These are phyloP conservation scores for Boletus tylopilopsis DNA, from an alignment of 768 basidiomycete genomes.

Conservation along the genomic window DNA sequence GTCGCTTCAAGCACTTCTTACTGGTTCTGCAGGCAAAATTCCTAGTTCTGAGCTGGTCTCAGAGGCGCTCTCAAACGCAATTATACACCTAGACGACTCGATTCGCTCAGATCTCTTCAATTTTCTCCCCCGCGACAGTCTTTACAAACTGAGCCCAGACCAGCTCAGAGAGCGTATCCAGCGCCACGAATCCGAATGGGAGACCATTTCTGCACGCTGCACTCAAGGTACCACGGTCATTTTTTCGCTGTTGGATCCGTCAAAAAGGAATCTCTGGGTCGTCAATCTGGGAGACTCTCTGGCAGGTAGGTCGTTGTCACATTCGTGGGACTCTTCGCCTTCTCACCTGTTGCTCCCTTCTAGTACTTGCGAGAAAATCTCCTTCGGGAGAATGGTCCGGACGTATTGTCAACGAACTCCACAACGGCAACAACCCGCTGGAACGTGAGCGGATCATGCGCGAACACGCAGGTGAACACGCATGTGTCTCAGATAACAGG, in stretches of 20 bases:
- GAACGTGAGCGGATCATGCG: slow-evolving; percentile 27
- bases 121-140: slow-evolving; percentile 39
- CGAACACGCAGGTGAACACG: slow-evolving; percentile 31
- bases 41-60: slow-evolving; percentile 35
- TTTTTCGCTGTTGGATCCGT: slow-evolving; percentile 30
- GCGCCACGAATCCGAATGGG: slow-evolving; percentile 36
- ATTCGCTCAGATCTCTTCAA: slow-evolving; percentile 42
- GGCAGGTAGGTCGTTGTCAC: slow-evolving; percentile 23
- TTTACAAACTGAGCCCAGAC: slow-evolving; percentile 34
- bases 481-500: slow-evolving; percentile 30
- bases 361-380: slow-evolving; percentile 23
- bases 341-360: background rate
- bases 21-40: slow-evolving; percentile 17
- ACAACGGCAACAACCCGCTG: slow-evolving; percentile 28
- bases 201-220: slow-evolving; percentile 30
- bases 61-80: slow-evolving; percentile 34
- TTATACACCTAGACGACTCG: slow-evolving; percentile 39
- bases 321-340: background rate
- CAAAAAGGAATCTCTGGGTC: slow-evolving; percentile 29
- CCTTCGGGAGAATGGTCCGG: slow-evolving; percentile 20
- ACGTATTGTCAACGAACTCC: slow-evolving; percentile 24
- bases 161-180: slow-evolving; percentile 39
- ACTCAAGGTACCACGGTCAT: slow-evolving; percentile 33
- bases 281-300: slow-evolving; percentile 35
- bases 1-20: slow-evolving; percentile 36